Percentiles rank a stretch among this genome's conserved stretches.
Evolutionary conservation across 1,284 basidiomycete species (phyloP).

Genomic region (Macrocystidia cucumis): DNA sequence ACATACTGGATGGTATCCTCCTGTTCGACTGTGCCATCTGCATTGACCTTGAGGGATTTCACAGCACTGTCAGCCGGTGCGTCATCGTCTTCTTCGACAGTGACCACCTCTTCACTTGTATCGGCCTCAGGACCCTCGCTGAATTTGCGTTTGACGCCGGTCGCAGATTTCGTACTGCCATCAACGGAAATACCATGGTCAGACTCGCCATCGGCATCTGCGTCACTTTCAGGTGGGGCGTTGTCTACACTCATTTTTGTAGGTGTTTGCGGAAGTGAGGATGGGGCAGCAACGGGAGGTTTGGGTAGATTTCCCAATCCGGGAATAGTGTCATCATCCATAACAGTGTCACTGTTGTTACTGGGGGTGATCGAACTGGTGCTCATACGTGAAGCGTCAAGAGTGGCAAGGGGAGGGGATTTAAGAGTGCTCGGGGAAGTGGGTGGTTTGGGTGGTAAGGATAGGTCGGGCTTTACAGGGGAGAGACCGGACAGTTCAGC

Average conservation of each 20-base stretch:
- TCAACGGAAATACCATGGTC: conserved; percentile 15
- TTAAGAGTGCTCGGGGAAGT: conserved; percentile 23
- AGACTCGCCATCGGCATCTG: conserved; percentile 20
- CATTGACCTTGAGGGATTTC: conserved; percentile 67
- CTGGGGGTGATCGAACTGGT: conserved; percentile 5
- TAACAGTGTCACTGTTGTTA: conserved; percentile 14
- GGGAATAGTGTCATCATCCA: conserved; percentile 32
- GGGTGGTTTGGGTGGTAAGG: conserved; percentile 28
- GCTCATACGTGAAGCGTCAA: conserved; percentile 22
- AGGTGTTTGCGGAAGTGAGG: conserved; percentile 4
- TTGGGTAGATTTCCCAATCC: conserved; percentile 19
- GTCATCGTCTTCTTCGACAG: conserved; percentile 40
- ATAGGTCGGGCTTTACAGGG: conserved; percentile 44
- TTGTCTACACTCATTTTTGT: conserved; percentile 9
- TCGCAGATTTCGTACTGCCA: conserved; percentile 15
- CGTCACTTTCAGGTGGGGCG: conserved; percentile 15
- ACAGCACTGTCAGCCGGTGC: conserved; percentile 30
- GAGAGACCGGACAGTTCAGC: conserved; percentile 76
- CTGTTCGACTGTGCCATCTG: conserved; percentile 87
- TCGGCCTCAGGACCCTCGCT: conserved; percentile 49
- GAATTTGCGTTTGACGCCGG: conserved; percentile 64
- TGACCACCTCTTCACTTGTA: conserved; percentile 29
- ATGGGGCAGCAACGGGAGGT: conserved; percentile 6
- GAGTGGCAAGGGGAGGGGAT: conserved; percentile 15
- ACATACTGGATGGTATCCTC: conserved; percentile 88